Base-by-base conservation (phyloP, 2,329 filamentous ascomycete genomes). In the Sarocladium strictum region DNA sequence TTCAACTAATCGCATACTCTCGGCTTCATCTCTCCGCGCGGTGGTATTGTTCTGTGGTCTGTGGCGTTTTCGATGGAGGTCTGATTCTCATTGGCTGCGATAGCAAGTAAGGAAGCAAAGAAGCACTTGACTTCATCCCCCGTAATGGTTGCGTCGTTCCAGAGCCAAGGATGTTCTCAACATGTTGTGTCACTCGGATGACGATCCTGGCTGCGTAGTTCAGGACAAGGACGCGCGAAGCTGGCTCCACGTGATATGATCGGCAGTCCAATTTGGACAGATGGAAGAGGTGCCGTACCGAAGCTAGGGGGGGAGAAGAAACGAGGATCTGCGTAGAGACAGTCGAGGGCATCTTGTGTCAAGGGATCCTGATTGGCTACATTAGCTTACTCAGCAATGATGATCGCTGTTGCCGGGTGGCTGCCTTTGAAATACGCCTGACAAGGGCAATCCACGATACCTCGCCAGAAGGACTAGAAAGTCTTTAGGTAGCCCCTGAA, bases 181-280 rank as follows among this genome's bases (percentile, higher is more conserved):
- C n/a, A n/a, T n/a, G n/a, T n/a, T n/a, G 43, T 49, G 24, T 9
- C 26, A 49, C 43, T 12, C n/a, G 23, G 17, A n/a, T 17, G 5
- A 49, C 26, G 26, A 49, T 49, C 23, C 15, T n/a, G 23, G n/a
- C 11, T 17, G 11, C 43, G 14, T 19, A 32, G n/a, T 27, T 49
- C 24, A 43, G 40, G 23, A 49, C 43, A 49, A 32, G 41, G 15
- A 19, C 10, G 27, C 27, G 47, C 27, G 27, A 51, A 51, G 47
- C 11, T 35, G 29, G 27, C 15, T 35, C 47, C 47, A 51, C 47
- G 47, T 51, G 47, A 51, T 51, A 15, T 35, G 47, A 51, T 35
- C 26, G 47, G 47, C 29, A 51, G 47, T 51, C n/a, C 19, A 10
- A 51, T 19, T 51, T 35, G 29, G 9, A 27, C 9, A 11, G 17